These are phyloP conservation scores for Populus alba DNA, from an alignment of 345 rosid species.

Conservation along the genomic window DNA sequence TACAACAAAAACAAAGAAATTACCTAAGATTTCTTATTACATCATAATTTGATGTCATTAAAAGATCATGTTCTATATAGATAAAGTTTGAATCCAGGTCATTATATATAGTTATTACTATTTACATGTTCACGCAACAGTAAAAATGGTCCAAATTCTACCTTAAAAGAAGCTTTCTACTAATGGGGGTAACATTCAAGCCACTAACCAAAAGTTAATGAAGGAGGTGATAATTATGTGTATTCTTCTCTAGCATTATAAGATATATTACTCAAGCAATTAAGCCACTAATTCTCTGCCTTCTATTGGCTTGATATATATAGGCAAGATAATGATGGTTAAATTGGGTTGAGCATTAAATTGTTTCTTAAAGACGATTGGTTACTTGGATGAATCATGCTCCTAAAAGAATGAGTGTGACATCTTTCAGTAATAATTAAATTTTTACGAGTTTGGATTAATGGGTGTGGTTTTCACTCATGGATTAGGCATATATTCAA, in stretches of 20 bases:
- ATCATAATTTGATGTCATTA: too few relatives aligned
- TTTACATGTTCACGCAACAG: background rate
- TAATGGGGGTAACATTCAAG: background rate
- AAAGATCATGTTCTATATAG: too few relatives aligned
- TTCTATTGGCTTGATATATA: background rate
- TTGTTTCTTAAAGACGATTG: background rate
- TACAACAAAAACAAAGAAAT: too few relatives aligned
- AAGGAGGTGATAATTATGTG: background rate
- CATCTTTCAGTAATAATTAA: background rate
- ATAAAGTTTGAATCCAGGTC: too few relatives aligned
- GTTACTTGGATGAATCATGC: background rate
- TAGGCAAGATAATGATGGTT: background rate
- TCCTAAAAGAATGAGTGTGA: background rate
- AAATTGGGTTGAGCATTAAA: background rate
- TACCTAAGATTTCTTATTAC: too few relatives aligned
- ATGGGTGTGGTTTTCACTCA: background rate
- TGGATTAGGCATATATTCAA: background rate
- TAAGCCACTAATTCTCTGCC: background rate
- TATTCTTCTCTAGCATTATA: background rate
- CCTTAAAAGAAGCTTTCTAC: background rate
- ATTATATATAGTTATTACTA: too few relatives aligned
- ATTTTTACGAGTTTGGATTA: background rate
- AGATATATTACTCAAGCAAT: background rate
- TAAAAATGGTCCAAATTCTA: background rate
- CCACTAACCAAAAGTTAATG: background rate